phyloP scores from a whole-genome alignment of 352 stramenopile species.

The Globisporangium splendens region DNA sequence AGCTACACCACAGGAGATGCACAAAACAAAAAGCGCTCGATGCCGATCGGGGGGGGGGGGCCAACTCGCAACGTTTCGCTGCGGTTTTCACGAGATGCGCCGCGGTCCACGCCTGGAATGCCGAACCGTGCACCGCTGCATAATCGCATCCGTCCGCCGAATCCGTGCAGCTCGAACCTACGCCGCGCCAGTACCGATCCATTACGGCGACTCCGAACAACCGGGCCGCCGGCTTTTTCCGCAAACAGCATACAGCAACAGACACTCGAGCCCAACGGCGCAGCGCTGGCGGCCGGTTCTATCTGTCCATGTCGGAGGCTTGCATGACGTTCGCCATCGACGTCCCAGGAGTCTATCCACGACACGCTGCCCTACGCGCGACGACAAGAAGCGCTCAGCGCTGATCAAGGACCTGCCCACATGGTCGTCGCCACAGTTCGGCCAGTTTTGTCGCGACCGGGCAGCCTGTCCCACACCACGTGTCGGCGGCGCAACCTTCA shows the following conservation, averaged over 20 bases:
- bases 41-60: too few species aligned
- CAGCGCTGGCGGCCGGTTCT: constrained; percentile 7
- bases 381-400: constrained; percentile 41
- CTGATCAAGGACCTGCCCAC: constrained; percentile 67
- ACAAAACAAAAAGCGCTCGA: too few species aligned
- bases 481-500: not conserved
- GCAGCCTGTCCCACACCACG: constrained; percentile 38
- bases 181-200: too few species aligned
- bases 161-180: constrained; percentile 9
- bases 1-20: constrained; percentile 15
- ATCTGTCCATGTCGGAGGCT: constrained; percentile 25
- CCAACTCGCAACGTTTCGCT: too few species aligned
- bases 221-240: not conserved
- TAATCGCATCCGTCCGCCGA: not conserved
- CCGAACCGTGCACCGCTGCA: too few species aligned
- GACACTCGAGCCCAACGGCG: not conserved
- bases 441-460: constrained; percentile 58
- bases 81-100: not conserved
- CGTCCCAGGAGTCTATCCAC: constrained; percentile 18
- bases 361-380: constrained; percentile 39
- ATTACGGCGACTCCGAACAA: too few species aligned
- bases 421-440: constrained; percentile 55
- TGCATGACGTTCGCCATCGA: constrained; percentile 32
- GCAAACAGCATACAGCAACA: constrained; percentile 1
- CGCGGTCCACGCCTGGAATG: not conserved